Base-by-base conservation (phyloP, 257 asterid genomes). In the Petunia axillaris region DNA sequence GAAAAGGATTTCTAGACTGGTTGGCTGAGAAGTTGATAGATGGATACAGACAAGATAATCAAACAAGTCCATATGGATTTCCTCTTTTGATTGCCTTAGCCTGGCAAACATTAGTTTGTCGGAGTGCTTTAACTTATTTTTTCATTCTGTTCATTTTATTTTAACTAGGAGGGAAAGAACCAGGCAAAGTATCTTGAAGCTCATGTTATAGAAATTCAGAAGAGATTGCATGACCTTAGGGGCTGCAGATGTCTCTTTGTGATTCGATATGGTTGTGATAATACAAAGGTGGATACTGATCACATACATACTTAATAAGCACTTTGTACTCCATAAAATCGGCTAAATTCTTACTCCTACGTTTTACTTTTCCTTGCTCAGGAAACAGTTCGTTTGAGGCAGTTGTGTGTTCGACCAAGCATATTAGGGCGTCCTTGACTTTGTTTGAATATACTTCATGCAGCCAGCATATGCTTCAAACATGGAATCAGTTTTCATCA, bases 241-340 rank as follows among this genome's bases (percentile, higher is more conserved):
- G 99, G 99, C 46, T 96, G 99, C 88, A 86, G 99, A 83, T 96
- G 98, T 76, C 87, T 90, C 82, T 96, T 92, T 92, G 84, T 84
- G 85, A 87, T 96, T 67, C 86, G 77, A 82, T 96, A 96, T 53
- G 82, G 44, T 85, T 93, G 89, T 84, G 97, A 94, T 70, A 83
- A 86, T 77, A 41, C 84, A 0, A 90, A 91, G 98, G 99, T 94
- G 81, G 74, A 14, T 81, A 59, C 25, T 41, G 43, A 64, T 50
- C 15, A 8, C 3, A 67, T 15, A 43, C 48, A 50, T 1, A 0
- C 25, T 25, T 25, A 71, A 44, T 50, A 36, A 8, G 1, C 14
- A 14, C 39, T 73, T 8, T 44, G 36, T 5, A 8, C 13, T 75
- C 60, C 78, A n/a, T 6, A 50, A 40, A 74, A 13, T 50, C 13